Percentiles rank a stretch among this genome's conserved stretches.
phyloP scores from a whole-genome alignment of 2,329 filamentous ascomycete species.

The Colletotrichum karsti region DNA sequence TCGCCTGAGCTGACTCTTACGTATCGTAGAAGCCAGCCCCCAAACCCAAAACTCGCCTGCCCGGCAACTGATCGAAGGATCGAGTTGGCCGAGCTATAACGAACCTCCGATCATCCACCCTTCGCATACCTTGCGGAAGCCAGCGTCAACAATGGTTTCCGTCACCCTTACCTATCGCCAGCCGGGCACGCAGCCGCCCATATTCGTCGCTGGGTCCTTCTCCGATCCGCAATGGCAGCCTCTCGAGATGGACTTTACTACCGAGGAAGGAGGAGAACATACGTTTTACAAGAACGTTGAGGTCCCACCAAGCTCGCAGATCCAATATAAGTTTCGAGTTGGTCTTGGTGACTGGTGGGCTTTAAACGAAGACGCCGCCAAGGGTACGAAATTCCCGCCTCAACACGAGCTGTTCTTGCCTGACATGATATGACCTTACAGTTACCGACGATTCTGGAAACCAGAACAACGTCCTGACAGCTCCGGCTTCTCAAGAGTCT shows the following conservation, averaged over 20 bases:
- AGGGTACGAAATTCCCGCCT: slow-evolving; percentile 52
- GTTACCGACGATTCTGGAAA: slow-evolving; percentile 56
- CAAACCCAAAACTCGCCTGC: background rate
- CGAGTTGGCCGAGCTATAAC: slow-evolving; percentile 18
- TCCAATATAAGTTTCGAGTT: slow-evolving; percentile 80
- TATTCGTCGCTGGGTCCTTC: slow-evolving; percentile 77
- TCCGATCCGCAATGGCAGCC: slow-evolving; percentile 73
- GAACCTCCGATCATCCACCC: slow-evolving; percentile 6
- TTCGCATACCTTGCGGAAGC: slow-evolving; percentile 32
- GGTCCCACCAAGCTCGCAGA: slow-evolving; percentile 63
- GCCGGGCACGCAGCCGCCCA: slow-evolving; percentile 68
- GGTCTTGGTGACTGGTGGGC: slow-evolving; percentile 76
- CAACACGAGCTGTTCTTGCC: background rate
- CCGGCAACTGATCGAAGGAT: background rate
- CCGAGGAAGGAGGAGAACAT: slow-evolving; percentile 60
- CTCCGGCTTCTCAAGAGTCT: slow-evolving; percentile 25
- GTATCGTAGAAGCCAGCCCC: background rate
- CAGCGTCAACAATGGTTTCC: slow-evolving; percentile 37
- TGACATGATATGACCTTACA: slow-evolving; percentile 24
- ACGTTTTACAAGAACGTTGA: slow-evolving; percentile 66
- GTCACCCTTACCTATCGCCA: slow-evolving; percentile 70
- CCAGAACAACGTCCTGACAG: slow-evolving; percentile 55
- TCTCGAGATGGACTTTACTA: slow-evolving; percentile 69
- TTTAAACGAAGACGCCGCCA: slow-evolving; percentile 68
- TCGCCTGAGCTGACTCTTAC: slow-evolving; percentile 6